phyloP scores from a whole-genome alignment of 2,329 filamentous ascomycete species.

The Leptographium wingfieldii region DNA sequence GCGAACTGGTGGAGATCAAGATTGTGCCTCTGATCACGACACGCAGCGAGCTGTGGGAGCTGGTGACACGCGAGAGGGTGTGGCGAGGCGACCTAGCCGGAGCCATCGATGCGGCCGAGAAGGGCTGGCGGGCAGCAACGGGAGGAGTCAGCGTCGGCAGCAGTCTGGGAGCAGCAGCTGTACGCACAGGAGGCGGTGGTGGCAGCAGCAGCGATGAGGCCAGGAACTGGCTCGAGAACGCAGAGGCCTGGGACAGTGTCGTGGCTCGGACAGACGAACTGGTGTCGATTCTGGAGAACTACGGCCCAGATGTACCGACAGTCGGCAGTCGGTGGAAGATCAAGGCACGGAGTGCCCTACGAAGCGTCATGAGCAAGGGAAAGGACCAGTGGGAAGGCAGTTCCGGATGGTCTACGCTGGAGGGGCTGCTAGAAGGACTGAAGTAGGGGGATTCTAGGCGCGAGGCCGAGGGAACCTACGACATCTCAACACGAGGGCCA shows the following conservation, averaged over 20 bases:
- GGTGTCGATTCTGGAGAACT: constrained; percentile 71
- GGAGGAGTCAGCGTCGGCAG: constrained; percentile 14
- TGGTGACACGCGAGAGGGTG: constrained; percentile 57
- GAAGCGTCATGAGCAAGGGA: constrained; percentile 71
- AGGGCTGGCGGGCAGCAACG: constrained; percentile 68
- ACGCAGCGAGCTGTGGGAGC: constrained; percentile 62
- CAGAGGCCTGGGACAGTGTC: constrained; percentile 55
- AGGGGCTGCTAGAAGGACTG: constrained; percentile 42
- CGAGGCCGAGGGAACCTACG: too few relatives aligned
- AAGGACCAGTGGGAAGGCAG: constrained; percentile 75
- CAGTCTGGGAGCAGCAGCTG: constrained; percentile 28
- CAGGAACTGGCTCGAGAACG: constrained; percentile 43
- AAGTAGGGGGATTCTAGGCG: neutral
- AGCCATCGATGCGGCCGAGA: constrained; percentile 75
- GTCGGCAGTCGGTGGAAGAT: constrained; percentile 76
- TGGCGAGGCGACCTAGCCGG: constrained; percentile 60
- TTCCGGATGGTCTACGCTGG: constrained; percentile 51
- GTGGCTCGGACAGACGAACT: constrained; percentile 70
- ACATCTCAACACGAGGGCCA: too few relatives aligned
- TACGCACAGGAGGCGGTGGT: constrained; percentile 4
- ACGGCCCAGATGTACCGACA: constrained; percentile 50
- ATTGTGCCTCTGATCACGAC: constrained; percentile 76
- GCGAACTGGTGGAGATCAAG: constrained; percentile 59
- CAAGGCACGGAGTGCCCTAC: constrained; percentile 73
- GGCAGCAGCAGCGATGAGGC: constrained; percentile 11